Conservation (phyloP, 257 asterid genomes). For the Solanum chaucha region DNA sequence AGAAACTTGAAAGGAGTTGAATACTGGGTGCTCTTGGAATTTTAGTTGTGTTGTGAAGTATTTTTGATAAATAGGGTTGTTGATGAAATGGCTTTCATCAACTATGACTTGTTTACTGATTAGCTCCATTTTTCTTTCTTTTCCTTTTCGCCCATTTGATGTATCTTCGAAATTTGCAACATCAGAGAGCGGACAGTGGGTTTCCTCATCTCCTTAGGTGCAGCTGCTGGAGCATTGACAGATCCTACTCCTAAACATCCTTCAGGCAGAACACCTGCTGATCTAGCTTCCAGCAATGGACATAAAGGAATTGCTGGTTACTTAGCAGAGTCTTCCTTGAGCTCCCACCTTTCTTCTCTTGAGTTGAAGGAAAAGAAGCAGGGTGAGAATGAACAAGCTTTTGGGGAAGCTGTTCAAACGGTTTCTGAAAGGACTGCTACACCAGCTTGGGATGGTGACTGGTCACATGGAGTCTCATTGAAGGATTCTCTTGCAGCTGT, state of each 20-base stretch:
- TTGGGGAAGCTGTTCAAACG: slow-evolving; percentile 42
- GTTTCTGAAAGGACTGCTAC: slow-evolving; percentile 63
- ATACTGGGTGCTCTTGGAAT: background rate
- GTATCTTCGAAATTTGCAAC: slow-evolving; percentile 9
- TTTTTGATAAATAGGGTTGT: background rate
- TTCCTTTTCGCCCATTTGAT: slow-evolving; percentile 1
- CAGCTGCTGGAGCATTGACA: slow-evolving; percentile 67
- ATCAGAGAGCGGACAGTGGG: slow-evolving; percentile 71
- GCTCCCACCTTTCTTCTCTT: slow-evolving; percentile 50
- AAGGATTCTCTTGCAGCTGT: slow-evolving; percentile 89
- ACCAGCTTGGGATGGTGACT: slow-evolving; percentile 46
- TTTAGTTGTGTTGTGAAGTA: background rate
- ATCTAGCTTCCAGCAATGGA: slow-evolving; percentile 73
- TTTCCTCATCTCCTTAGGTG: slow-evolving; percentile 64
- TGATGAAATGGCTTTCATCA: background rate
- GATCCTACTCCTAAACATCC: slow-evolving; percentile 76
- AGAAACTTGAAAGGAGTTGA: background rate
- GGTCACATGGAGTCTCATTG: slow-evolving; percentile 53
- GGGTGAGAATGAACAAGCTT: slow-evolving; percentile 16
- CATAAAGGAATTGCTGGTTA: slow-evolving; percentile 95
- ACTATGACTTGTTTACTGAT: background rate
- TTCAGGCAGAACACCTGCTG: slow-evolving; percentile 70
- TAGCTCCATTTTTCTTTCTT: background rate
- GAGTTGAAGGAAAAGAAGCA: slow-evolving; percentile 43
- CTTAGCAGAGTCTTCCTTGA: slow-evolving; percentile 70